Evolutionary conservation across 2,329 filamentous ascomycete genomes (phyloP), one percentile per base, ranked within the genome.

Genomic region (Stagonosporopsis chrysanthemi): DNA sequence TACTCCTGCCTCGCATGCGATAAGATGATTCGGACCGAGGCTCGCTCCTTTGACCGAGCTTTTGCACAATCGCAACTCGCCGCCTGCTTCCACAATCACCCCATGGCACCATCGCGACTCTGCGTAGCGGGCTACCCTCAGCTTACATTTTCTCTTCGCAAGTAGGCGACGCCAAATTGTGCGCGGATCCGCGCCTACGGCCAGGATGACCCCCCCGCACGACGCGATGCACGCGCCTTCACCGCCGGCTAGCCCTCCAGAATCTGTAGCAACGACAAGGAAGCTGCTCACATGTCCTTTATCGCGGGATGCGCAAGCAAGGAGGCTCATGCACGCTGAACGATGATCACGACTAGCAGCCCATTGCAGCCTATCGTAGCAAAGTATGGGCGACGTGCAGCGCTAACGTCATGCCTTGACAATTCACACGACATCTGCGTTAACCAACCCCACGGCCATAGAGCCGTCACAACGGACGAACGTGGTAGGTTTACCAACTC

Each of bases 61-160:
- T 43, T 41, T 19, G n/a, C 33, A 49, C 40, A 45, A 52, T 42
- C 45, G 53, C 57, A 60, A 55, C 53, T 56, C 36, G 46, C 57
- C 60, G 45, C 48, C 56, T 60, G 49, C 48, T 44, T 52, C 33
- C 48, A 33, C 29, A 15, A 61, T 67, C 63, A 68, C 65, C 58
- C 61, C 67, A 68, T 67, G 47, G 48, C 43, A 48, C 61, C 43
- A 63, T 44, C 43, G 35, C 28, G 31, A 47, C 29, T 33, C 28
- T 38, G 29, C 51, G 52, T 51, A 38, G 48, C 53, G 64, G 70
- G 70, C 64, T 72, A 72, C 60, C 66, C 65, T 70, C 70, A 70
- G 71, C 71, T 72, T 69, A 70, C 52, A 43, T 38, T 55, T 40
- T 52, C n/a, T 28, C 44, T 31, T 33, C 24, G 19, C 9, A 29